phyloP scores from a whole-genome alignment of 805 yeast species.

The Candida bentonensis region DNA sequence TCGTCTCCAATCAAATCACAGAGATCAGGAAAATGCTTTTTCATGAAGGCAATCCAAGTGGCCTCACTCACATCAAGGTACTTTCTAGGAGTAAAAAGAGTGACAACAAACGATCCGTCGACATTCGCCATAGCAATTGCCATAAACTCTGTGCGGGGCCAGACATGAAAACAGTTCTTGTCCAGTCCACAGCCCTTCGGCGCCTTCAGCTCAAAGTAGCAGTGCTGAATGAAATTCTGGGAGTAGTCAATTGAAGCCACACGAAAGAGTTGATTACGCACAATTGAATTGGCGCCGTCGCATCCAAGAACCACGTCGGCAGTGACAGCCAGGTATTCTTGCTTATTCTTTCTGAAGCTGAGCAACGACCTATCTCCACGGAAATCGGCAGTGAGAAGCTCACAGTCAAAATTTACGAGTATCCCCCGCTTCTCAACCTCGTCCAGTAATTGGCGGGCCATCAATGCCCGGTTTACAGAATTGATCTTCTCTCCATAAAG shows the following conservation, averaged over 20 bases:
- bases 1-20: conserved; percentile 49
- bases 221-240: conserved; percentile 73
- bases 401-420: conserved; percentile 38
- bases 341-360: conserved; percentile 2
- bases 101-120: conserved; percentile 80
- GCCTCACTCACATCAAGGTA: conserved; percentile 26
- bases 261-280: conserved; percentile 55
- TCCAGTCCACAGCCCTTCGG: conserved; percentile 43
- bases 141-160: conserved; percentile 86
- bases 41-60: conserved; percentile 41
- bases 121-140: conserved; percentile 75
- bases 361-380: conserved; percentile 9
- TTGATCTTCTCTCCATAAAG: conserved; percentile 71
- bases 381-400: conserved; percentile 25
- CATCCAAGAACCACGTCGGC: conserved; percentile 64
- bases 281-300: conserved; percentile 73
- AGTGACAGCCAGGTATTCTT: conserved; percentile 7
- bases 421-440: conserved; percentile 44
- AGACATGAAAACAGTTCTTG: conserved; percentile 74
- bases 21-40: conserved; percentile 60
- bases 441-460: conserved; percentile 51
- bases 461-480: conserved; percentile 62
- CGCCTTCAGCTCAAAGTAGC: conserved; percentile 67
- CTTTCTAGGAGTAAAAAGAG: conserved; percentile 73
- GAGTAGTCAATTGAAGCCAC: conserved; percentile 50